These are phyloP conservation scores for Botrytis paeoniae DNA, from an alignment of 2,329 filamentous ascomycete species.

Conservation along the genomic window DNA sequence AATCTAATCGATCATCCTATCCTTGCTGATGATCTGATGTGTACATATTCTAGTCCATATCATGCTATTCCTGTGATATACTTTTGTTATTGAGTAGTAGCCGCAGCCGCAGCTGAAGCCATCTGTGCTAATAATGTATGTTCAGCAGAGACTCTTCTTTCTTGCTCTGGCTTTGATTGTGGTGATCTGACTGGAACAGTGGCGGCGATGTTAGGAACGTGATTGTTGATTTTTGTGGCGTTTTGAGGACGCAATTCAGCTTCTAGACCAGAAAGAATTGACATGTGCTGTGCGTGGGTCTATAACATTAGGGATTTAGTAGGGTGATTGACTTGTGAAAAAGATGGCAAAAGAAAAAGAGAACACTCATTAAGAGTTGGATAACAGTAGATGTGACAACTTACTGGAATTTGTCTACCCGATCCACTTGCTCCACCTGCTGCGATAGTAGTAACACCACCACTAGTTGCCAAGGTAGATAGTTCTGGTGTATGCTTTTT, in stretches of 20 bases:
- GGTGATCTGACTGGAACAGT: slow-evolving; percentile 2
- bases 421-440: neutral
- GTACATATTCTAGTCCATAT: neutral
- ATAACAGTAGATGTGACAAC: neutral
- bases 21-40: neutral
- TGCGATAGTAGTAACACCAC: slow-evolving; percentile 6
- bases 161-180: slow-evolving; percentile 1
- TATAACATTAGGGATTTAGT: neutral
- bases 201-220: neutral
- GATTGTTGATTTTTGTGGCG: neutral
- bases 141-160: slow-evolving; percentile 9
- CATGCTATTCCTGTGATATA: neutral
- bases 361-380: neutral
- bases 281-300: neutral
- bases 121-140: slow-evolving; percentile 23
- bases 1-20: neutral
- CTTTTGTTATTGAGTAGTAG: slow-evolving; percentile 6
- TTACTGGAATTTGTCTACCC: neutral
- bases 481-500: slow-evolving; percentile 18
- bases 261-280: slow-evolving; percentile 15
- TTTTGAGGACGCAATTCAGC: slow-evolving; percentile 4
- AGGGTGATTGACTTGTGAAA: neutral
- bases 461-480: neutral
- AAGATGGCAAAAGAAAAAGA: neutral
- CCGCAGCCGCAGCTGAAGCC: slow-evolving; percentile 29